Percentiles rank a stretch among this genome's conserved stretches.
These are phyloP conservation scores for Pseudogymnoascus sp. DNA, from an alignment of 2,329 filamentous ascomycete genomes.

Conservation along the genomic window DNA sequence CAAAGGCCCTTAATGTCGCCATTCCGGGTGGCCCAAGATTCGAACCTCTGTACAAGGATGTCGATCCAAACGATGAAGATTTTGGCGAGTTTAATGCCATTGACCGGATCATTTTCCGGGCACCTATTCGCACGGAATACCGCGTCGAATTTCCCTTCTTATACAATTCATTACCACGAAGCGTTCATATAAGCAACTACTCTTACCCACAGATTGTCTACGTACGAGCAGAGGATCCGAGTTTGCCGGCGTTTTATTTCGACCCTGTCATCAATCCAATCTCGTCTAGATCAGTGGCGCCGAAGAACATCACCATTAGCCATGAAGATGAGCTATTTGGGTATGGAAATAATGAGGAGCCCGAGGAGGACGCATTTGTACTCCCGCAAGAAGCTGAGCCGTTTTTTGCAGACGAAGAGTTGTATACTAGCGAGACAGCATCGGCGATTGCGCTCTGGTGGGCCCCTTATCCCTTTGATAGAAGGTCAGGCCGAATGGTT, in stretches of 20 bases:
- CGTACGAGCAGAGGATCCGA: slow-evolving; percentile 76
- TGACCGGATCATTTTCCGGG: slow-evolving; percentile 96
- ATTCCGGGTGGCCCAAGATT: slow-evolving; percentile 96
- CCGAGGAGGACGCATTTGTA: slow-evolving; percentile 72
- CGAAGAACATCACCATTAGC: slow-evolving; percentile 85
- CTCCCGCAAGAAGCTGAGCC: slow-evolving; percentile 74
- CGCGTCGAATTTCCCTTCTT: slow-evolving; percentile 89
- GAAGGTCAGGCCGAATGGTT: slow-evolving; percentile 90
- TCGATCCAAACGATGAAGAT: slow-evolving; percentile 97
- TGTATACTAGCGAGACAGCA: slow-evolving; percentile 83
- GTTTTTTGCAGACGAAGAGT: slow-evolving; percentile 81
- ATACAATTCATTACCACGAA: slow-evolving; percentile 93
- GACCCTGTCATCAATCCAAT: slow-evolving; percentile 98
- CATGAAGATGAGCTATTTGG: slow-evolving; percentile 95
- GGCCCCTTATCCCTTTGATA: slow-evolving; percentile 94
- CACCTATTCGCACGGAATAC: slow-evolving; percentile 90
- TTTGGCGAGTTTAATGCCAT: slow-evolving; percentile 99
- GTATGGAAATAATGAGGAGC: slow-evolving; percentile 61
- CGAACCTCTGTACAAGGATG: slow-evolving; percentile 95
- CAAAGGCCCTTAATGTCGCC: slow-evolving; percentile 93
- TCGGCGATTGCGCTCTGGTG: slow-evolving; percentile 94
- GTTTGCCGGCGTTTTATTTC: slow-evolving; percentile 93
- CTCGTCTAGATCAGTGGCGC: slow-evolving; percentile 85
- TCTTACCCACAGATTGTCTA: slow-evolving; percentile 92
- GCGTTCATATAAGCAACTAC: slow-evolving; percentile 89